phyloP scores from a whole-genome alignment of 2,329 filamentous ascomycete genomes.

The Rutstroemia sp. region DNA sequence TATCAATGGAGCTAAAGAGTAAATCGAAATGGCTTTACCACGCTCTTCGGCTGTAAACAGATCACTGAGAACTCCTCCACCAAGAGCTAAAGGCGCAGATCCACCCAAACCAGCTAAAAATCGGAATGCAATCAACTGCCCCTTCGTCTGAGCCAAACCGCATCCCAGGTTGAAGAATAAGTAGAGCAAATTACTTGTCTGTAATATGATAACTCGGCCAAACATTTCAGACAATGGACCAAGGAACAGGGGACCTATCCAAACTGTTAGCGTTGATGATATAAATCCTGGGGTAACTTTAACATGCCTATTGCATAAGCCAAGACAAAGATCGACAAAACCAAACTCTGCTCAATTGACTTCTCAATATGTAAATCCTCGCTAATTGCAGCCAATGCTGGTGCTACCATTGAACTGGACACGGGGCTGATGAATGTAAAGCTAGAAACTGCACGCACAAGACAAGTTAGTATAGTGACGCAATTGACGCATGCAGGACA shows the following conservation, averaged over 20 bases:
- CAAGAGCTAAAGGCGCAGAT: slow-evolving; percentile 38
- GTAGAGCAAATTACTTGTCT: slow-evolving; percentile 42
- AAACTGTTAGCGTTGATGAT: slow-evolving; percentile 13
- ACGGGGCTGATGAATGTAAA: slow-evolving; percentile 45
- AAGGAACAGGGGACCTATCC: slow-evolving; percentile 45
- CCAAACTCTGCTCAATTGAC: slow-evolving; percentile 39
- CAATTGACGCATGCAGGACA: too few species aligned
- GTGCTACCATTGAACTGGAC: slow-evolving; percentile 47
- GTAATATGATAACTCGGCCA: slow-evolving; percentile 37
- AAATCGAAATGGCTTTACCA: slow-evolving; percentile 34
- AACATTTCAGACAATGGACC: slow-evolving; percentile 50
- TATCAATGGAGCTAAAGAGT: slow-evolving; percentile 28
- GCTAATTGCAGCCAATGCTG: slow-evolving; percentile 43
- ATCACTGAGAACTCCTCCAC: slow-evolving; percentile 37
- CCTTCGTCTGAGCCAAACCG: slow-evolving; percentile 38
- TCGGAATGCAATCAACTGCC: slow-evolving; percentile 37
- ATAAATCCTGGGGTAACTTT: not conserved
- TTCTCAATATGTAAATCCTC: slow-evolving; percentile 43
- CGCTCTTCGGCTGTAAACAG: slow-evolving; percentile 41
- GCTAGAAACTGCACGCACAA: slow-evolving; percentile 32
- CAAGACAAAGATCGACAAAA: slow-evolving; percentile 38
- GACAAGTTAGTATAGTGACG: not conserved
- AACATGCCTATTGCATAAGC: slow-evolving; percentile 29
- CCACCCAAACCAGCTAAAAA: slow-evolving; percentile 43
- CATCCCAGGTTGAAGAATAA: slow-evolving; percentile 47